Evolutionary conservation across 106 monocot species (phyloP).

Genomic region (Gastrodia elata): DNA sequence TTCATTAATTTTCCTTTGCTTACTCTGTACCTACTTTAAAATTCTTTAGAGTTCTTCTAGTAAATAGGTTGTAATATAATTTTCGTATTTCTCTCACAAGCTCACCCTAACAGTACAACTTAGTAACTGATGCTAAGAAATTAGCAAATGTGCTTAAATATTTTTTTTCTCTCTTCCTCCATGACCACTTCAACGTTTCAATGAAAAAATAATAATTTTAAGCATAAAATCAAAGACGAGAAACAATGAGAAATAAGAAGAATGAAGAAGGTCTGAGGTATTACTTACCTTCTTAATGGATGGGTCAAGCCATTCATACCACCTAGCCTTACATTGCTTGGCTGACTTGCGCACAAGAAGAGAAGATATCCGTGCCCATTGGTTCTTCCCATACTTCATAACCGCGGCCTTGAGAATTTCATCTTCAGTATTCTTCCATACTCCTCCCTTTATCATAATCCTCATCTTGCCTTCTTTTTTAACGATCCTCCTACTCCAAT

Average conservation of each 20-base stretch:
- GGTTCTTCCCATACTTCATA: slow-evolving; percentile 99
- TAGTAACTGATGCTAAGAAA: too few relatives aligned
- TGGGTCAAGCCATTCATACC: slow-evolving; percentile 98
- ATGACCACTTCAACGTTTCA: neutral
- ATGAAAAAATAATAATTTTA: neutral
- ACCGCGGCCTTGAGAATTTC: slow-evolving; percentile 99
- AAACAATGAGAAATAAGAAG: neutral
- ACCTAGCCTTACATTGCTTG: slow-evolving; percentile 95
- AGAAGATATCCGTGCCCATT: slow-evolving; percentile 96
- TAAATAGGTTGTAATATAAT: too few relatives aligned
- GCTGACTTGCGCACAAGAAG: slow-evolving; percentile 89
- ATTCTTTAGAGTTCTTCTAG: too few relatives aligned
- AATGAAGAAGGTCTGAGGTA: neutral
- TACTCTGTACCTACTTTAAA: too few relatives aligned
- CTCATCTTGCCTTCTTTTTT: slow-evolving; percentile 62
- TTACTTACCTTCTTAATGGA: slow-evolving; percentile 80
- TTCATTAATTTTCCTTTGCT: too few relatives aligned
- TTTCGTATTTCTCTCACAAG: too few relatives aligned
- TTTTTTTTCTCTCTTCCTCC: neutral
- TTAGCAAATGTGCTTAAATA: too few relatives aligned
- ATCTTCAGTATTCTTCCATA: slow-evolving; percentile 99
- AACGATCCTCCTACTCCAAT: slow-evolving; percentile 7
- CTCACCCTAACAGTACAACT: too few relatives aligned
- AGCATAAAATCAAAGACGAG: neutral
- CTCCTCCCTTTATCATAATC: slow-evolving; percentile 99